Percentiles rank a stretch among this genome's conserved stretches.
These are phyloP conservation scores for Rhipidocladum racemiflorum DNA, from an alignment of 176 grass and related monocot species.

Conservation along the genomic window DNA sequence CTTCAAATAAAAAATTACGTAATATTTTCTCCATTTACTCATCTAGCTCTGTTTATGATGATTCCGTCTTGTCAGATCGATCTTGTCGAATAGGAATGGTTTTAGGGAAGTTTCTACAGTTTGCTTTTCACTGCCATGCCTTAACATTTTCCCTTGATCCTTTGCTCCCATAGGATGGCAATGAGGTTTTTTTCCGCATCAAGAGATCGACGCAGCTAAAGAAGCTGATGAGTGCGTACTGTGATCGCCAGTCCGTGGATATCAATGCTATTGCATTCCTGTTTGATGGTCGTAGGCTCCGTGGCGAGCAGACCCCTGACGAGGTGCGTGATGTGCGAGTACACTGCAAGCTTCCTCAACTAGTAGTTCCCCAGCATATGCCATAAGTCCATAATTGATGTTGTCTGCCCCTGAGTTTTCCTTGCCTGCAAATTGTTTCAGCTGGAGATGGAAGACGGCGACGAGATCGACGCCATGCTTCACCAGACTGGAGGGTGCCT, in stretches of 20 bases:
- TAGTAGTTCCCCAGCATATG: neutral
- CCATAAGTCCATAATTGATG: neutral
- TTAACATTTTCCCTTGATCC: neutral
- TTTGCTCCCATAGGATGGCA: conserved; percentile 46
- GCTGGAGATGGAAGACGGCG: conserved; percentile 93
- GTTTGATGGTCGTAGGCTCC: conserved; percentile 82
- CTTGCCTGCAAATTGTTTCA: conserved; percentile 17
- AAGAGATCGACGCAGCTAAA: conserved; percentile 76
- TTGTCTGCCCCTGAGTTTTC: neutral
- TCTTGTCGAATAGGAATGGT: neutral
- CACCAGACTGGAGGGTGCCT: conserved; percentile 71
- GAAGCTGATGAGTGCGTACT: conserved; percentile 81
- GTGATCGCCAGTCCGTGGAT: conserved; percentile 80
- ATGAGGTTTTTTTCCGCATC: conserved; percentile 77
- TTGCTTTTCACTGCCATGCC: neutral
- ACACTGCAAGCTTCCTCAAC: neutral
- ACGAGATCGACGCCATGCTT: conserved; percentile 85
- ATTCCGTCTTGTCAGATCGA: neutral
- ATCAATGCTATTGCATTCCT: conserved; percentile 74
- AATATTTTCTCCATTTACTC: neutral
- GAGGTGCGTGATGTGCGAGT: conserved; percentile 29
- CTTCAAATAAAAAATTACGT: neutral
- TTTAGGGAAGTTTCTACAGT: neutral
- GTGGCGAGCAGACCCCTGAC: conserved; percentile 85
- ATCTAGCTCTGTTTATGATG: neutral